Base-by-base conservation (phyloP, 371 early-diverging fungal genomes). In the Mucor irregularis region DNA sequence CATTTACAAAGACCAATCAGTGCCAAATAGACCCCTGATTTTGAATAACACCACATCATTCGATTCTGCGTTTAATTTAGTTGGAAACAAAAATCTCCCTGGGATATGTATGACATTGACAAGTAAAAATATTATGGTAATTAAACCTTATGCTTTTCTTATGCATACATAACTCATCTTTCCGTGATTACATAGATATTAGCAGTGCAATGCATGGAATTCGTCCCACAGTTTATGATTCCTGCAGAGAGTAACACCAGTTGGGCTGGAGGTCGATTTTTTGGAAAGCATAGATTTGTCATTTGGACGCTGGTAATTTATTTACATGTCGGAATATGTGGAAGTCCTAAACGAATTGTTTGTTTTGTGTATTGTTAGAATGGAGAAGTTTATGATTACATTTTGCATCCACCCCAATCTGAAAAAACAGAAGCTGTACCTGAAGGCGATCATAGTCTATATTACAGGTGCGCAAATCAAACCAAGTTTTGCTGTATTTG, bases 211-310 rank as follows among this genome's bases (percentile, higher is more conserved):
- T 48, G 63, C 33, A 48, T 45, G 13, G 54, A 57, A 3, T 64
- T 71, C 40, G 56, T 69, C 2, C 69, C 69, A 16, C 66, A 76
- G 30, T 58, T 69, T 25, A 53, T 63, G 13, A 48, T 76, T 10
- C 63, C 64, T 10, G 58, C 69, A 22, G 57, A 66, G 31, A 35
- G 29, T 8, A 51, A 53, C 3, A 65, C 74, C 6, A 51, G 57
- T 7, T 76, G 74, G 71, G 51, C 63, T 16, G 69, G 66, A 22
- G 77, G 64, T 25, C 48, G 49, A 7, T 73, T 76, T 40, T 66
- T 65, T 43, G 62, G 58, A 11, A n/a, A 57, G 37, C 52, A 68
- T 34, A 43, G 56, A 17, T 52, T 69, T 46, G 48, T 62, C 4
- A 38, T 76, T 24, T 71, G 68, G 63, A 63, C 71, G 31, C 31